Evolutionary conservation across 2,329 filamentous ascomycete species (phyloP), one percentile per base, ranked within the genome.

Genomic region (Helicocarpus griseus): DNA sequence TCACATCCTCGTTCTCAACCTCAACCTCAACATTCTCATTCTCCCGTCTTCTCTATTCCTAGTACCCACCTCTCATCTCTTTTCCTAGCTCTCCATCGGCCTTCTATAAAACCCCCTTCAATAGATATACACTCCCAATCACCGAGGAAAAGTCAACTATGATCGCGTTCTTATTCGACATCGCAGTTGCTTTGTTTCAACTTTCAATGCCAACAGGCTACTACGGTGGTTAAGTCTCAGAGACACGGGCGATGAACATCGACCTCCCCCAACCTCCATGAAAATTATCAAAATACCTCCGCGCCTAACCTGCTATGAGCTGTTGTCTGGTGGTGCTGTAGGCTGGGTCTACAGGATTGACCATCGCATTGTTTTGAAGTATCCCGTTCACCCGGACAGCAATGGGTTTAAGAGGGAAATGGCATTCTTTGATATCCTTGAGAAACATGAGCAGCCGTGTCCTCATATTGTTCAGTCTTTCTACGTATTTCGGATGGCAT

Each of bases 401-500:
- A 22, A 44, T 9, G 39, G 43, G 39, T 51, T 46, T 44, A 48
- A 41, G 44, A 48, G 26, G 29, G 52, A 54, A 36, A 48, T 52
- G 35, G 26, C 22, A 43, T 43, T 54, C 24, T 54, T 52, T 29
- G 52, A 54, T 28, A 26, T 51, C 13, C 45, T 54, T 13, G 44
- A 51, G 29, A 51, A 54, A 44, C 44, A 51, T 52, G 36, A 48
- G 2, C 49, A 48, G 2, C 49, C 43, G 7, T 54, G 52, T 21
- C 49, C 52, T 45, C n/a, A 44, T 17, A 44, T 54, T n/a, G 28
- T 54, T n/a, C 36, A 54, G 31, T 52, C 31, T 54, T 54, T 44
- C 49, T 54, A n/a, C 43, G 49, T 29, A 26, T 52, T 39, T 36
- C 36, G 31, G 36, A 49, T 14, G 52, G 43, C 19, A 54, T 48